These are phyloP conservation scores for Allomyces macrogynus DNA, from an alignment of 192 early-diverging fungal species.

Conservation along the genomic window DNA sequence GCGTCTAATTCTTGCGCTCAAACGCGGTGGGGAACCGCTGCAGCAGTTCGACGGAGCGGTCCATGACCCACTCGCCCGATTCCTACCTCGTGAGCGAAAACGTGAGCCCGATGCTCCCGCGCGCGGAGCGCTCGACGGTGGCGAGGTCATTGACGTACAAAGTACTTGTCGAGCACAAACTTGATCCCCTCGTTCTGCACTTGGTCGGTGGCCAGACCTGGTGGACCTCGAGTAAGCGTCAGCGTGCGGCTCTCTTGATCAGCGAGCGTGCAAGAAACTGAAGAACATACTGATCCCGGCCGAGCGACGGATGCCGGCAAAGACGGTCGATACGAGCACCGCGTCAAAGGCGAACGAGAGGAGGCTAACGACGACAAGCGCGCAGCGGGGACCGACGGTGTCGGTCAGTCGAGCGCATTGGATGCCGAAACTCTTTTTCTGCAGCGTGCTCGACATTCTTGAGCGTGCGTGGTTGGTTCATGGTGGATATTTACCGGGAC, in stretches of 20 bases:
- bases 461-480: no score
- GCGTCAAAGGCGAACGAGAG: neutral
- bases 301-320: neutral
- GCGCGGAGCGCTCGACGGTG: neutral
- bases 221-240: neutral
- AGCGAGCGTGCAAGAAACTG: no score
- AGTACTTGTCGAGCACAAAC: neutral
- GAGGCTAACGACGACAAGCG: neutral
- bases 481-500: no score
- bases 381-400: no score
- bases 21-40: neutral
- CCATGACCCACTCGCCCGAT: neutral
- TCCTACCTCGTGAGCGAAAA: neutral
- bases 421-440: no score
- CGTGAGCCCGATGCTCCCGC: no score
- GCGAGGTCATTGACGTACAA: neutral
- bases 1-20: neutral
- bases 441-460: no score
- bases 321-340: neutral
- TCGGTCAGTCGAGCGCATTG: no score
- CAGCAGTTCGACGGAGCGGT: neutral
- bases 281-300: neutral
- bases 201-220: neutral
- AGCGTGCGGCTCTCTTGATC: neutral
- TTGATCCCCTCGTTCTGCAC: neutral